Evolutionary conservation across 176 grass and related monocot species (phyloP).

Genomic region (Pontederia crassipes): DNA sequence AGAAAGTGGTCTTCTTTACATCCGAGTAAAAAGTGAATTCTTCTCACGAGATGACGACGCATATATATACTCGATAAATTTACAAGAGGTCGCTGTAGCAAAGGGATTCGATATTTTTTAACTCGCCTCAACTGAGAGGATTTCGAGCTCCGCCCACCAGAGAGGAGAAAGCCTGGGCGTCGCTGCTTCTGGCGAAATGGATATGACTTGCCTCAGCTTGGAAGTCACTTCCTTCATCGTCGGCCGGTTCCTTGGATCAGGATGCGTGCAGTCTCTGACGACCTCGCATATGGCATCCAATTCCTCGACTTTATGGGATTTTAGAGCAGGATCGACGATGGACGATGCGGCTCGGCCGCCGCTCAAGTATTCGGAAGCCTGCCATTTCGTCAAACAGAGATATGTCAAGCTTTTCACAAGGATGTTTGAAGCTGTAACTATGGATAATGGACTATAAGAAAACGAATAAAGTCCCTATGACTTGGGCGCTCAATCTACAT

Average conservation of each 20-base stretch:
- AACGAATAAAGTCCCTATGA: no score
- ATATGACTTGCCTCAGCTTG: constrained; percentile 40
- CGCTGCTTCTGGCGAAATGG: constrained; percentile 78
- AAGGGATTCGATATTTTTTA: constrained; percentile 27
- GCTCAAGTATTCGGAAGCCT: constrained; percentile 73
- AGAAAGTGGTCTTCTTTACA: no score
- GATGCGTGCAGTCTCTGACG: constrained; percentile 58
- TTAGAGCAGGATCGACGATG: constrained; percentile 64
- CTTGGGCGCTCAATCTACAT: no score
- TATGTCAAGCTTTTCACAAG: neutral
- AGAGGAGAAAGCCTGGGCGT: constrained; percentile 77
- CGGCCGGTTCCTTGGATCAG: constrained; percentile 65
- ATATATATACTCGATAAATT: neutral
- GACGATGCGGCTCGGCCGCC: constrained; percentile 35
- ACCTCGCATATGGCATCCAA: constrained; percentile 67
- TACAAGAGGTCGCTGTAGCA: constrained; percentile 7
- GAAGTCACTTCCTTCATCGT: constrained; percentile 55
- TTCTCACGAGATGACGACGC: neutral
- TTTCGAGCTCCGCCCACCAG: constrained; percentile 99
- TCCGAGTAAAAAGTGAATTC: no score
- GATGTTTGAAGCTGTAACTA: no score
- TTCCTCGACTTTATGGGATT: constrained; percentile 58
- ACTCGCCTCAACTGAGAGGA: constrained; percentile 89
- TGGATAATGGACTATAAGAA: no score
- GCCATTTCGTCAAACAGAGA: constrained; percentile 12